Base-by-base conservation (phyloP, 805 yeast species). In the Candida railenensis region DNA sequence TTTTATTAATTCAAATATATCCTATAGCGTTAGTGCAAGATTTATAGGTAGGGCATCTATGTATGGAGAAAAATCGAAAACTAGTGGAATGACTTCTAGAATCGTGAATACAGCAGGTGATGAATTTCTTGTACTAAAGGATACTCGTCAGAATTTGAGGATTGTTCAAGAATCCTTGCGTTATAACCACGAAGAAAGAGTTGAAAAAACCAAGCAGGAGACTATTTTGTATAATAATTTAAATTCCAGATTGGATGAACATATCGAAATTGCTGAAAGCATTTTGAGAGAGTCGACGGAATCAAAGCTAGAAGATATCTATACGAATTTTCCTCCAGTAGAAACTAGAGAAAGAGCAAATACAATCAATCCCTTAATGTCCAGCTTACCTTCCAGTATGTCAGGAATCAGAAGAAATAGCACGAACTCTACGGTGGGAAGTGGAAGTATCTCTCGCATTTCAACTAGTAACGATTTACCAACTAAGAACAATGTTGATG, bases 91-190 rank as follows among this genome's bases (percentile, higher is more conserved):
- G 8, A 41, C 56, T 30, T 61, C 69, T 4, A 59, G 51, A 34
- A 59, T 66, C 47, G 60, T 65, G 40, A 67, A 66, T 49, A 54
- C 65, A 16, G 47, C 46, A 25, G 74, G 73, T 51, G 74, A 71
- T 45, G 76, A 71, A 53, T 69, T 59, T 49, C 61, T 69, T 22
- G 68, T 71, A 22, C 56, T 70, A 42, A 69, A 67, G 49, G 71
- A 69, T 43, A 36, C 47, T 15, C 49, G 51, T 4, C 53, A 55
- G 4, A 53, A 48, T 34, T 47, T 69, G 2, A 56, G 74, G 37
- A 57, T 69, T 11, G 46, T 68, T 7, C 63, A 57, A 48, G 58
- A 61, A 43, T 36, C 55, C 4, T 45, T 33, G 1, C 22, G 36
- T 11, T 36, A 55, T 3, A 52, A 50, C 22, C 34, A 46, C 18